Base-by-base conservation (phyloP, 495 filamentous ascomycete species). In the Emericellopsis terricola region DNA sequence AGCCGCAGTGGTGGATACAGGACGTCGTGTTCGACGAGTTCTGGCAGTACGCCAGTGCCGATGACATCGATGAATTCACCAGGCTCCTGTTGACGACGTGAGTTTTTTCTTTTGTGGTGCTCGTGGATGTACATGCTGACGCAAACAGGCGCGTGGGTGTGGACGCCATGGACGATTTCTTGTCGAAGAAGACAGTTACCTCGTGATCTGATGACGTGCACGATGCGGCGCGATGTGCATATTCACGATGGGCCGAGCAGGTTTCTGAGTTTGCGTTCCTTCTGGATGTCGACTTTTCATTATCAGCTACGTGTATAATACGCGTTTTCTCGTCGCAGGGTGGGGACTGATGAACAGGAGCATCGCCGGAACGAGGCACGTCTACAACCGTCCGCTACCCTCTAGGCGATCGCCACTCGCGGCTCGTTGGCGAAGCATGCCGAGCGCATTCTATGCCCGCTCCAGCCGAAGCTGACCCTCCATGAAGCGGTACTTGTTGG, bases 381-480 rank as follows among this genome's bases (percentile, higher is more conserved):
- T 26, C 6, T 26, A 6, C 23, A 26, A 26, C 6, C 45, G 24
- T 58, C 53, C 13, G 47, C 41, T 9, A 69, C 50, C 21, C 53
- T 53, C 65, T 62, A 68, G 8, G 67, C 56, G 14, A 65, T 68
- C 60, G 11, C 60, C 62, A 37, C 57, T 64, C 13, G 55, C 51
- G 13, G 53, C 64, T 36, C 52, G 42, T 29, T 51, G 38, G 18
- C 60, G 45, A 15, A 68, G 49, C 14, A 54, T 20, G 36, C 50
- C 41, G 23, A 68, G 45, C 5, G 59, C 60, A 9, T 51, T 56
- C 34, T 60, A 50, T 11, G 62, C 67, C 15, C 65, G 48, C 42
- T 69, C 65, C 1, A 69, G 39, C 46, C 68, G 16, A 1, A 56
- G 61, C 16, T 44, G 34, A 2, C 65, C 65, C 33, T 69, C 62